Evolutionary conservation across 768 basidiomycete genomes (phyloP), one percentile per base, ranked within the genome.

Genomic region (Lyophyllum semitale): DNA sequence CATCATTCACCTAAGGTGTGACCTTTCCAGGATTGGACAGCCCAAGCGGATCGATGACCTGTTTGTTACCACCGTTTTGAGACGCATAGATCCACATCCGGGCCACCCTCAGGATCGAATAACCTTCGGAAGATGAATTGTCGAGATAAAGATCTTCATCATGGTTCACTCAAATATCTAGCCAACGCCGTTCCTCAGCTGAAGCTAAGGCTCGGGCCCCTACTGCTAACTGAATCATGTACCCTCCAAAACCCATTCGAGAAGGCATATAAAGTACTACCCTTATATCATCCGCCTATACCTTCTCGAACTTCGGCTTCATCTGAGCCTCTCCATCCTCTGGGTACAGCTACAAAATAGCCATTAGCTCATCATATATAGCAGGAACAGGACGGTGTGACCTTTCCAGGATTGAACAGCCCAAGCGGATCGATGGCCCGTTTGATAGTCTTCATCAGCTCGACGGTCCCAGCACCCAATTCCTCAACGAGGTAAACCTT

Each of bases 21-120:
- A 85, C 88, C 82, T 94, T 94, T 53, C 89, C 92, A 6, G 93
- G 93, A 66, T 95, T 94, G 59, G 93, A 84, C 40, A 95, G 68
- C 29, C 84, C 82, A 23, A 85, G 67, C 0, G 93, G 93, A 65
- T 94, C 93, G 11, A 93, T 69, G 0, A 84, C 76, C 54, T 72
- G 70, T 69, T 96, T 96, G 62, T 96, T 82, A 12, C n/a, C n/a
- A n/a, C n/a, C n/a, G n/a, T n/a, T 26, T 25, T 43, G 23, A 43
- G 22, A 12, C 42, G 23, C 42, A 35, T 26, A 20, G 4, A 40
- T 4, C 18, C 38, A 18, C 5, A 40, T 40, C 12, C 20, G 20
- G 38, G 20, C 5, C 3, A 20, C n/a, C n/a, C n/a, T n/a, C n/a
- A n/a, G n/a, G n/a, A n/a, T n/a, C n/a, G n/a, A n/a, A n/a, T n/a